Evolutionary conservation across 129 eudicot genomes (phyloP).

Genomic region (Gnaphalium uliginosum): DNA sequence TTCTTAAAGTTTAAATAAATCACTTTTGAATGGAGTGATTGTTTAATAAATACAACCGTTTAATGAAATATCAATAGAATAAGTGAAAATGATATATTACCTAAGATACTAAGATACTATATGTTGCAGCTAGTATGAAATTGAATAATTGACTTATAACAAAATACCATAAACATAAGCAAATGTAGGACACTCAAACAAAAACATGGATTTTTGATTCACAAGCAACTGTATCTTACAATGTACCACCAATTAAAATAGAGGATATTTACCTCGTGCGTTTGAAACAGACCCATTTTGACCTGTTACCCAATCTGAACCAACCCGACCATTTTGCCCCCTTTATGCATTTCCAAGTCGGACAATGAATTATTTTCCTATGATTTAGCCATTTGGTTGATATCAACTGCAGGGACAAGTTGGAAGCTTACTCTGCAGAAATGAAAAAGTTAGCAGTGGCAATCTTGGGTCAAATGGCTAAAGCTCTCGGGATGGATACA

Average conservation of each 20-base stretch:
- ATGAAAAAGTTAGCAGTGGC: constrained; percentile 18
- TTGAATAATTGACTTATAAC: no score
- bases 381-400: not conserved
- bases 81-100: no score
- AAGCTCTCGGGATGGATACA: constrained; percentile 25
- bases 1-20: not conserved
- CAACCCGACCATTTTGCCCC: not conserved
- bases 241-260: no score
- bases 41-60: not conserved
- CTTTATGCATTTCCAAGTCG: not conserved
- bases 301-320: no score
- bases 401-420: constrained; percentile 13
- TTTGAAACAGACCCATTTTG: no score
- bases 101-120: no score
- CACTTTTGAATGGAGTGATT: not conserved
- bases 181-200: no score
- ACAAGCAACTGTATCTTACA: no score
- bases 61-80: not conserved
- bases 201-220: no score
- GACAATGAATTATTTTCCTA: not conserved
- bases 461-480: constrained; percentile 25
- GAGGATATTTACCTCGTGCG: no score
- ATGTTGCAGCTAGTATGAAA: no score
- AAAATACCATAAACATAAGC: no score
- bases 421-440: constrained; percentile 24